Base-by-base conservation (phyloP, 1,284 basidiomycete species). In the Ceratobasidium sp. region DNA sequence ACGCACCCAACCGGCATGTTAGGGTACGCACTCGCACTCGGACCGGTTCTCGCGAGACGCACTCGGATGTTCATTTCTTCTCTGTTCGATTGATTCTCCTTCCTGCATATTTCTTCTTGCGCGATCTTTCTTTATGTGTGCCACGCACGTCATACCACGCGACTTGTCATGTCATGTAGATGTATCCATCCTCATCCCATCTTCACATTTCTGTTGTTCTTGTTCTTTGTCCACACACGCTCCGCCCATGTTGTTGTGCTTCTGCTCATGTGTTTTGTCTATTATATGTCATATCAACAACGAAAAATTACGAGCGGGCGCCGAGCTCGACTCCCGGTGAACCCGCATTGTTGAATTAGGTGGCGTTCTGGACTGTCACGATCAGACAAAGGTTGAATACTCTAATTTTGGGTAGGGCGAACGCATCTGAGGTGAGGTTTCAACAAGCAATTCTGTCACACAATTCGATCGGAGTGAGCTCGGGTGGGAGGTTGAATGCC, bases 371-470 rank as follows among this genome's bases (percentile, higher is more conserved):
- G 35, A 38, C 11, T 38, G 35, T 38, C 35, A 38, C 4, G 35
- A 38, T 38, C 35, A 11, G 35, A n/a, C n/a, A n/a, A 38, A 38
- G 35, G 11, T 11, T 38, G 35, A 38, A 38, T 38, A 38, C 35
- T 5, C 6, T 38, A 38, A n/a, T n/a, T n/a, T n/a, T n/a, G n/a
- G n/a, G n/a, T n/a, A 26, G 6, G 41, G 43, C 21, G 41, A n/a
- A n/a, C 58, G 38, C 58, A 46, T 61, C 41, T 61, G 58, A 61
- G 58, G 44, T 61, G 58, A 61, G 58, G 58, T 61, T 44, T 41
- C 35, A 46, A 38, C 35, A 5, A 23, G 43, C 43, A 28, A 14
- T 28, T 5, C 16, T 14, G 41, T 28, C 35, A n/a, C n/a, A n/a
- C n/a, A 6, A 21, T 44, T 61, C 44, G 21, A 16, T n/a, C 5